Conservation (phyloP, 768 basidiomycete species). For the Collybiopsis luxurians region DNA sequence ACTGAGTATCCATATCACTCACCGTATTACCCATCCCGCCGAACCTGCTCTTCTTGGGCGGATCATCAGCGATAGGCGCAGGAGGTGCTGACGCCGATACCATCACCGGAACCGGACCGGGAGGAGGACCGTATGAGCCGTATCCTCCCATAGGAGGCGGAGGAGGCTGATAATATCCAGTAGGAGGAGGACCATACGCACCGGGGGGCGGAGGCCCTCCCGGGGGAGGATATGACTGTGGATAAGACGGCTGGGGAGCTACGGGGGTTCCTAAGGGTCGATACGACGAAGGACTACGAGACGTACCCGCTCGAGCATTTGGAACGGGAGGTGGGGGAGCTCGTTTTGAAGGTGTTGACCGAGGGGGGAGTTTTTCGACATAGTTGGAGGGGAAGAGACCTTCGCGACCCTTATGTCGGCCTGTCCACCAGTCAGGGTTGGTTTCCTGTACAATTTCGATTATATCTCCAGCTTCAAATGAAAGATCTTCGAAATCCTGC, state of each 20-base stretch:
- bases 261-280: background rate
- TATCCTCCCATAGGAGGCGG: constrained; percentile 17
- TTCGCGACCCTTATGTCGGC: constrained; percentile 56
- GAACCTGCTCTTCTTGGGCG: constrained; percentile 57
- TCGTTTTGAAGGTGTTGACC: constrained; percentile 17
- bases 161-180: constrained; percentile 18
- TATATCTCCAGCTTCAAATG: constrained; percentile 72
- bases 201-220: constrained; percentile 14
- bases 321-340: constrained; percentile 16
- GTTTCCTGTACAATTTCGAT: constrained; percentile 79
- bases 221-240: constrained; percentile 2
- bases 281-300: background rate
- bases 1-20: constrained; percentile 11
- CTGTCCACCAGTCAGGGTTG: constrained; percentile 88
- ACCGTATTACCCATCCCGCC: constrained; percentile 61
- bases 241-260: background rate
- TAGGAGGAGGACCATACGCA: constrained; percentile 13
- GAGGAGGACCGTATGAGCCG: constrained; percentile 9
- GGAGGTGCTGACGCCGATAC: constrained; percentile 21
- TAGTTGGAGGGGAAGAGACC: constrained; percentile 80
- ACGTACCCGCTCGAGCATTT: background rate
- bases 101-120: constrained; percentile 9
- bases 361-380: constrained; percentile 51
- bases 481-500: constrained; percentile 78
- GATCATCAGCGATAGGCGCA: constrained; percentile 17